Percentiles rank a stretch among this genome's conserved stretches.
Evolutionary conservation across 2,329 filamentous ascomycete species (phyloP).

Genomic region (Penicillium concentricum): DNA sequence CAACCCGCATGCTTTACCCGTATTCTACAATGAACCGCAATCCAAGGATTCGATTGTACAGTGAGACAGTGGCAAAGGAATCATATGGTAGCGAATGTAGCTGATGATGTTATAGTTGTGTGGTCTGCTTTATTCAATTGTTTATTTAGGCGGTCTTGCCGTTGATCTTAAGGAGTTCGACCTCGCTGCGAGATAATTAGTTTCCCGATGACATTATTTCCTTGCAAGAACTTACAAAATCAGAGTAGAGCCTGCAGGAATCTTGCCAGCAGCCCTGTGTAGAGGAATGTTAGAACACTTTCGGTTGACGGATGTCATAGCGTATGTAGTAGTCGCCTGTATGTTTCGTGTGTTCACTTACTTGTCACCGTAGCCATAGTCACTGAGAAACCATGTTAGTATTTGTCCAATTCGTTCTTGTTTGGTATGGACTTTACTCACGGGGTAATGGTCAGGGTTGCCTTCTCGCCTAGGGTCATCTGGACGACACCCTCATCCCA

Average conservation of each 20-base stretch:
- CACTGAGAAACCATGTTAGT: slow-evolving; percentile 16
- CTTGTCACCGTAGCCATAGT: slow-evolving; percentile 39
- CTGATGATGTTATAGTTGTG: not conserved
- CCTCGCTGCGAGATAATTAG: slow-evolving; percentile 52
- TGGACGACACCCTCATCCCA: slow-evolving; percentile 79
- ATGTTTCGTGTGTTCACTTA: slow-evolving; percentile 23
- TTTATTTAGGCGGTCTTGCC: slow-evolving; percentile 44
- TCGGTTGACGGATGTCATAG: not conserved
- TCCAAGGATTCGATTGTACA: too few species aligned
- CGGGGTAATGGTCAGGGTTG: slow-evolving; percentile 75
- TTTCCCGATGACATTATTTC: not conserved
- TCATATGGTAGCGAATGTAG: not conserved
- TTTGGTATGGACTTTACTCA: slow-evolving; percentile 42
- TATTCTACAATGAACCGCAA: not conserved
- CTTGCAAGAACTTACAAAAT: slow-evolving; percentile 67
- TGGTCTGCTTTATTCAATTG: not conserved
- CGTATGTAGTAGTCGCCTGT: not conserved
- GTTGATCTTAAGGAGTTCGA: slow-evolving; percentile 66
- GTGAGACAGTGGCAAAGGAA: not conserved
- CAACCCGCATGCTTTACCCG: too few species aligned
- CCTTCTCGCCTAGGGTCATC: slow-evolving; percentile 89
- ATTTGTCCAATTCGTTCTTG: not conserved
- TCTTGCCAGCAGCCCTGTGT: slow-evolving; percentile 39
- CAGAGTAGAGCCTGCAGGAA: slow-evolving; percentile 69
- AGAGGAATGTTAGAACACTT: slow-evolving; percentile 6